Base-by-base conservation (phyloP, 2,329 filamentous ascomycete genomes). In the Clonostachys rhizophaga region DNA sequence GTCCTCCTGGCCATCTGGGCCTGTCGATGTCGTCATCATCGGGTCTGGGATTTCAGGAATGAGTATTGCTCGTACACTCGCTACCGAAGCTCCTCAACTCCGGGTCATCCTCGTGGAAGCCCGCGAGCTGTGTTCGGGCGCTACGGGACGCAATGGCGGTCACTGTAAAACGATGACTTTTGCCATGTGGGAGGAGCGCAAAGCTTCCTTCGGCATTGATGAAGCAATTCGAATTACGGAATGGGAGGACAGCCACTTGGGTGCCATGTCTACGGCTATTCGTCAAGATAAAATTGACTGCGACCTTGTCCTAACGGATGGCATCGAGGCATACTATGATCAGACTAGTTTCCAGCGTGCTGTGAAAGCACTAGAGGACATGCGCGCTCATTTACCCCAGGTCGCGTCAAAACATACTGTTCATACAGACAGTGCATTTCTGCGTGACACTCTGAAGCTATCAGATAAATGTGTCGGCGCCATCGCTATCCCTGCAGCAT, bases 281-380 rank as follows among this genome's bases (percentile, higher is more conserved):
- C 58, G 66, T 14, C 50, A 59, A 0, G 65, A 72, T 36, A 48
- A 54, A 0, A 62, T 74, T 11, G 67, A 74, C 40, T 74, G 71
- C 49, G 71, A 75, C 33, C 69, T 74, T n/a, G 59, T 69, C 12
- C 40, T 72, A 3, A 70, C 67, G 1, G 54, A 69, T 5, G 62
- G 64, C 9, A 56, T 63, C 5, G 69, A 74, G 49, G 65, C 70
- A 1, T 61, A 63, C 14, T 47, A 71, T 8, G 57, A 52, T 1
- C 18, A 34, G 16, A 42, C 52, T 9, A 41, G 43, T 5, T 56
- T 56, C 17, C 47, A 52, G 2, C 49, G 51, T 8, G 55, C 49
- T 1, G 4, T 56, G 6, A 34, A 18, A 5, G 52, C 48, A 5
- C 49, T 58, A 1, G 34, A 48, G 4, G 52, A 57, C 16, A 57